Conservation (phyloP, 768 basidiomycete species). For the Saitozyma sp. region DNA sequence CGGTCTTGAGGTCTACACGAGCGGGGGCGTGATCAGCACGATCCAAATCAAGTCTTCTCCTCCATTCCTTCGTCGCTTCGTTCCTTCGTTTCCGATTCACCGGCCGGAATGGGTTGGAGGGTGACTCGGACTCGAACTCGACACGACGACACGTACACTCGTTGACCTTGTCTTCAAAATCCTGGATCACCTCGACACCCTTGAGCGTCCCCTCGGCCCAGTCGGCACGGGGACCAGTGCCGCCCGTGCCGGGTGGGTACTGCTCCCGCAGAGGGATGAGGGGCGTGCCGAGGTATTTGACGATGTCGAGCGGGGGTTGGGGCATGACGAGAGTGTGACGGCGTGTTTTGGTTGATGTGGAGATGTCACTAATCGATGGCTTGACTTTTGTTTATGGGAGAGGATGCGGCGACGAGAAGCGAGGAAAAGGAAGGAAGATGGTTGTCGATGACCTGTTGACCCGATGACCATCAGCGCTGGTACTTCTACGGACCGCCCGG, state of each 20-base stretch:
- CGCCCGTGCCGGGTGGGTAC: conserved; percentile 50
- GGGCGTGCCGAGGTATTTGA: conserved; percentile 43
- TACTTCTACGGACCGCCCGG: no score
- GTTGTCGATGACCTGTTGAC: no score
- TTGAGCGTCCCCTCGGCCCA: conserved; percentile 43
- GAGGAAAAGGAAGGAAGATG: no score
- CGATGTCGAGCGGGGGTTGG: conserved; percentile 48
- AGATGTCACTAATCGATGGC: no score
- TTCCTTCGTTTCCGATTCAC: neutral
- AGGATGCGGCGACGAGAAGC: no score
- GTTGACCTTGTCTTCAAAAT: conserved; percentile 39
- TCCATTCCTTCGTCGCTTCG: neutral
- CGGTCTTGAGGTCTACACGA: conserved; percentile 32
- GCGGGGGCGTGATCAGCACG: neutral
- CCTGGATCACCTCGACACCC: conserved; percentile 44
- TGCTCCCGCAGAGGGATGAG: conserved; percentile 45
- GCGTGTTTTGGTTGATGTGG: no score
- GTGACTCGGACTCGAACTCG: neutral
- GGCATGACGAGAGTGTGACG: conserved; percentile 37
- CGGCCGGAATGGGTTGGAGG: neutral
- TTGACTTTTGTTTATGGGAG: no score
- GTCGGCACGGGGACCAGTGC: conserved; percentile 34
- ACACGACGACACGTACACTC: conserved; percentile 38
- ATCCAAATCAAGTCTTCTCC: neutral
- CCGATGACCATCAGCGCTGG: no score